phyloP scores from a whole-genome alignment of 1,139 yeast genomes.

The Pichia sp. region DNA sequence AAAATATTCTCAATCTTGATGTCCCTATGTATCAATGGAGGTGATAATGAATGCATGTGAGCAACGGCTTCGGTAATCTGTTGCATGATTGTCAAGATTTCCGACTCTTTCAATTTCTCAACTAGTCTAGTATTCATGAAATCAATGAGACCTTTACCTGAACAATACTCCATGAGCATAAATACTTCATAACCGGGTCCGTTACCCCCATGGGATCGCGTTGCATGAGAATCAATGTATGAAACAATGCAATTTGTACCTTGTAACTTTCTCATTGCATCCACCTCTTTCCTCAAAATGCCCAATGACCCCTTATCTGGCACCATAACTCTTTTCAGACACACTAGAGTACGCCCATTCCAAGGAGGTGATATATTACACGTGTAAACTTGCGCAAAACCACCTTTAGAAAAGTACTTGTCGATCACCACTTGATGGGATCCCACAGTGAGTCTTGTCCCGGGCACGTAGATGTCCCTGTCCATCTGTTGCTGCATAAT shows the following conservation, averaged over 20 bases:
- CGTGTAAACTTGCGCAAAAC: conserved; percentile 54
- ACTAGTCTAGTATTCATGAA: conserved; percentile 89
- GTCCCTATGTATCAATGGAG: conserved; percentile 72
- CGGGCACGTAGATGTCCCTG: conserved; percentile 18
- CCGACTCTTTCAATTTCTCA: conserved; percentile 73
- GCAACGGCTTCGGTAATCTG: conserved; percentile 81
- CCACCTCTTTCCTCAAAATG: conserved; percentile 69
- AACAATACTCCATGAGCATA: conserved; percentile 87
- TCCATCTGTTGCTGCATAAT: no score
- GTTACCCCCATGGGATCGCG: conserved; percentile 41
- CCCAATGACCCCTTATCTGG: conserved; percentile 66
- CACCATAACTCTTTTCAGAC: conserved; percentile 69
- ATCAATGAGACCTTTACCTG: conserved; percentile 80
- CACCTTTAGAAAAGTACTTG: conserved; percentile 31
- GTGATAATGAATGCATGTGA: conserved; percentile 72
- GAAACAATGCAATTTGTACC: conserved; percentile 78
- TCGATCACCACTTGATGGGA: conserved; percentile 24
- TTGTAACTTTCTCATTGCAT: conserved; percentile 72
- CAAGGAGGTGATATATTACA: conserved; percentile 39
- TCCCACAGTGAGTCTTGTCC: conserved; percentile 26
- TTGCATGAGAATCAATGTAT: conserved; percentile 92
- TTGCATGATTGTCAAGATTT: conserved; percentile 73
- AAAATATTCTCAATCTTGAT: conserved; percentile 93
- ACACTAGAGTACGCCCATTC: conserved; percentile 39
- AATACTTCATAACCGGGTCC: conserved; percentile 69